These are phyloP conservation scores for Verticillium albo-atrum DNA, from an alignment of 2,329 filamentous ascomycete genomes.

Conservation along the genomic window DNA sequence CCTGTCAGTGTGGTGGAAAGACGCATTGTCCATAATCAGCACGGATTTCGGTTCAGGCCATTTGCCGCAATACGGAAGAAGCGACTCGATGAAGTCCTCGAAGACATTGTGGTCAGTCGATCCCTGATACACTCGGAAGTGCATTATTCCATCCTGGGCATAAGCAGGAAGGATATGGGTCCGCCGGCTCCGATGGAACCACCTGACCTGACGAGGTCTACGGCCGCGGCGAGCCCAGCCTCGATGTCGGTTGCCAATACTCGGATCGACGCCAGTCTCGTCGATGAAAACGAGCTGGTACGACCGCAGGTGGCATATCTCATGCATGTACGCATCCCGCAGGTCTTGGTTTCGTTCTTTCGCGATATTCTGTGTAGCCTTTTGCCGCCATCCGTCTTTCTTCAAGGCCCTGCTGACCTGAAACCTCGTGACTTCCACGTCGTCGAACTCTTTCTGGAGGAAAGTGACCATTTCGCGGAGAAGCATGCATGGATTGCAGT, in stretches of 20 bases:
- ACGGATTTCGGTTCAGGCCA: slow-evolving; percentile 27
- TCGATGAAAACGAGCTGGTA: slow-evolving; percentile 11
- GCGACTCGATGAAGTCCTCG: slow-evolving; percentile 24
- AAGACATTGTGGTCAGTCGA: slow-evolving; percentile 16
- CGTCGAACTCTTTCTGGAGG: slow-evolving; percentile 10
- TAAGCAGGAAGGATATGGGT: slow-evolving; percentile 24
- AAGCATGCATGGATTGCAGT: slow-evolving; percentile 11
- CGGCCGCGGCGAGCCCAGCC: slow-evolving; percentile 25
- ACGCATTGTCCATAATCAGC: slow-evolving; percentile 29
- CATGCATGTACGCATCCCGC: slow-evolving; percentile 27
- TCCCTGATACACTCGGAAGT: slow-evolving; percentile 14
- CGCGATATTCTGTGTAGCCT: slow-evolving; percentile 21
- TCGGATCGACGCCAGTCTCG: slow-evolving; percentile 10
- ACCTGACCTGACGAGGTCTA: slow-evolving; percentile 17
- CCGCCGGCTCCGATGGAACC: slow-evolving; percentile 15
- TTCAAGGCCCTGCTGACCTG: slow-evolving; percentile 5
- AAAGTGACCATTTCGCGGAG: slow-evolving; percentile 15
- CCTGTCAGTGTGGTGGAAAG: slow-evolving; percentile 19
- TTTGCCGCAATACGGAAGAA: slow-evolving; percentile 23
- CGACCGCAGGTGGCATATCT: slow-evolving; percentile 23
- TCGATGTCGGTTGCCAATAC: slow-evolving; percentile 24
- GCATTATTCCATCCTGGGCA: slow-evolving; percentile 14
- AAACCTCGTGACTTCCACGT: slow-evolving; percentile 1
- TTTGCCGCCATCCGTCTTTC: slow-evolving; percentile 4
- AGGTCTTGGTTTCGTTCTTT: slow-evolving; percentile 26